These are phyloP conservation scores for Fomes fomentarius DNA, from an alignment of 1,284 basidiomycete genomes.

Conservation along the genomic window DNA sequence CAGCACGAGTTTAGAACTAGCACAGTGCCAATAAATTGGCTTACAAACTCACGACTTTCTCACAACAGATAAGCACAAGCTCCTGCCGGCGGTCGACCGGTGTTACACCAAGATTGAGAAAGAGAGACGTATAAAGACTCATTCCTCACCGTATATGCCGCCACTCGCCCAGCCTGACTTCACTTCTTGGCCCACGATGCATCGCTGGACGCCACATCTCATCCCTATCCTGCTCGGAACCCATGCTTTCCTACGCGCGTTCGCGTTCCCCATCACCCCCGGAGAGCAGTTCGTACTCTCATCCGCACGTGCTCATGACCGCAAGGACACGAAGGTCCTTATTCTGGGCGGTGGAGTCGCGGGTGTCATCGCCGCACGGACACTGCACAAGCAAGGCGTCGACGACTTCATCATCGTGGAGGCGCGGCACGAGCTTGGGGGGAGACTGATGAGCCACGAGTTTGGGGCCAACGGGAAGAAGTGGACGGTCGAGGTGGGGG, in stretches of 20 bases:
- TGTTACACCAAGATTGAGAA: too few species aligned
- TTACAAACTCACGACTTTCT: too few species aligned
- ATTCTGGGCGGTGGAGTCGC: constrained; percentile 68
- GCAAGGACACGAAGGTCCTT: constrained; percentile 41
- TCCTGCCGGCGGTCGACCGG: too few species aligned
- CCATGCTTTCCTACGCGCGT: background rate
- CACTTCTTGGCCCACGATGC: too few species aligned
- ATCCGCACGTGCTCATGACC: background rate
- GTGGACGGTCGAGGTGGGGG: constrained; percentile 60
- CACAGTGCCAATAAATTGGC: too few species aligned
- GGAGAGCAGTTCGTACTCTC: constrained; percentile 4
- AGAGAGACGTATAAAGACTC: too few species aligned
- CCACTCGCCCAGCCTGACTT: too few species aligned
- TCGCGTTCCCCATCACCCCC: background rate
- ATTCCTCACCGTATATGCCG: too few species aligned
- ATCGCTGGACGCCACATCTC: background rate
- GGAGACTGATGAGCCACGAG: constrained; percentile 52
- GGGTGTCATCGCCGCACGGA: constrained; percentile 66
- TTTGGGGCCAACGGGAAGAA: constrained; percentile 45
- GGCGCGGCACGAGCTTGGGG: constrained; percentile 60
- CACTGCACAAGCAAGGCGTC: constrained; percentile 58
- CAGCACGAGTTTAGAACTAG: too few species aligned
- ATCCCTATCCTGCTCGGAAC: background rate
- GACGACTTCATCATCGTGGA: constrained; percentile 66
- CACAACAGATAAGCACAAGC: too few species aligned